A percentile compares a stretch with the other conserved stretches of the same genome.
Evolutionary conservation across 169 alveolate genomes (phyloP).

Genomic region (Plasmodium falciparum): DNA sequence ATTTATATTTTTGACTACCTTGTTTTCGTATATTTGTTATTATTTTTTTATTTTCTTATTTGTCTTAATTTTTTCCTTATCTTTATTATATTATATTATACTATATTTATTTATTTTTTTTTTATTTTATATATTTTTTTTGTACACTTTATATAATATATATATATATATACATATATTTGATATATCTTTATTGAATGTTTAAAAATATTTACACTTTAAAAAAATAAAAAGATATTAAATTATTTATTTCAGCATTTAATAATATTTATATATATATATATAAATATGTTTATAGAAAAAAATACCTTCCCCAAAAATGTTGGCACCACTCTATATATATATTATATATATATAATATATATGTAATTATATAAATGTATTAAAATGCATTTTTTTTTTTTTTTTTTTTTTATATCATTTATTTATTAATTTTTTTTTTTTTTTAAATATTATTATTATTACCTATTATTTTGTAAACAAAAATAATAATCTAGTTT

Average conservation of each 20-base stretch:
- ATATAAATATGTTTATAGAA: constrained; percentile 17
- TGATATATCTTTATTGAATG: background rate
- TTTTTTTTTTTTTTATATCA: constrained; percentile 1
- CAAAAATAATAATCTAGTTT: no score
- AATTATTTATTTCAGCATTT: background rate
- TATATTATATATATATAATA: background rate
- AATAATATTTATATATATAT: background rate
- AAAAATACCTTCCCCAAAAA: constrained; percentile 19
- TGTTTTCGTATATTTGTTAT: constrained; percentile 19
- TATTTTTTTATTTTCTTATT: constrained; percentile 18
- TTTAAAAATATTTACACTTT: background rate
- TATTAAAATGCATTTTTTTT: background rate
- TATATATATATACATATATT: background rate
- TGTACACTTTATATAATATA: constrained; percentile 10
- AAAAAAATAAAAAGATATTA: background rate
- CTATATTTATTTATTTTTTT: background rate
- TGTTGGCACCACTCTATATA: background rate
- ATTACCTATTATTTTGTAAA: no score
- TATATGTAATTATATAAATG: background rate
- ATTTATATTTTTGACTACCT: background rate
- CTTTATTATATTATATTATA: no score
- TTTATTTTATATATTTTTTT: constrained; percentile 8
- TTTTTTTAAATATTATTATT: no score
- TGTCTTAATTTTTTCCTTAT: background rate
- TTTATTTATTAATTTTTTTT: background rate